Base-by-base conservation (phyloP, 2,329 filamentous ascomycete species). In the Aspergillus thermomutatus region DNA sequence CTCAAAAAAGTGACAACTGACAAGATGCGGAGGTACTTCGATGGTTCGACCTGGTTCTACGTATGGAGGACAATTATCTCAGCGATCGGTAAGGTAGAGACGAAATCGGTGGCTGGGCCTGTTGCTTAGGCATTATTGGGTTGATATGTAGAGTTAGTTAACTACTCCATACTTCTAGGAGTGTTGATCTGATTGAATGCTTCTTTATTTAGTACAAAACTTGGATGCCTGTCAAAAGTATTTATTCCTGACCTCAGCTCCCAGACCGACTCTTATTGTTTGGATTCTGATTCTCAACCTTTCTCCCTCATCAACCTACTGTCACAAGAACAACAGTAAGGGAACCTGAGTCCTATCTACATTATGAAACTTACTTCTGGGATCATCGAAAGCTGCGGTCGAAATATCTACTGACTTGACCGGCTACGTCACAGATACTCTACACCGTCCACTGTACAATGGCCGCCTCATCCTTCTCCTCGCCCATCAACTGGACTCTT, bases 401-500 rank as follows among this genome's bases (percentile, higher is more conserved):
- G n/a, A 26, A 26, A 17, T n/a, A 17, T 17, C 17, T 37, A 37
- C 31, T 37, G 31, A n/a, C 31, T 17, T 37, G 3, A 17, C 31
- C 3, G 14, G 31, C 31, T 2, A 17, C 31, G 31, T 37, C 31
- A 37, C 3, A 17, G 31, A 26, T 26, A 26, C 25, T 37, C 31
- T 37, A 37, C 14, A 1, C 31, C 31, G 2, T 37, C 14, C 5
- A 37, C 31, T 7, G 31, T 5, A 63, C 55, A 56, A 64, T 63
- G 63, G 54, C 52, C 48, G 48, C 60, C n/a, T 60, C 65, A 10
- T 62, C 66, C 52, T 19, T 63, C 56, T 63, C 64, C 26, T 59
- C 63, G 3, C 68, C 66, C 17, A 56, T 70, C 51, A 68, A 75
- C 65, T 67, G 56, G 46, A 71, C 63, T 28, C 69, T 75, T 21